Evolutionary conservation across 257 asterid genomes (phyloP), one percentile per base, ranked within the genome.

Genomic region (Solanum chmielewskii): DNA sequence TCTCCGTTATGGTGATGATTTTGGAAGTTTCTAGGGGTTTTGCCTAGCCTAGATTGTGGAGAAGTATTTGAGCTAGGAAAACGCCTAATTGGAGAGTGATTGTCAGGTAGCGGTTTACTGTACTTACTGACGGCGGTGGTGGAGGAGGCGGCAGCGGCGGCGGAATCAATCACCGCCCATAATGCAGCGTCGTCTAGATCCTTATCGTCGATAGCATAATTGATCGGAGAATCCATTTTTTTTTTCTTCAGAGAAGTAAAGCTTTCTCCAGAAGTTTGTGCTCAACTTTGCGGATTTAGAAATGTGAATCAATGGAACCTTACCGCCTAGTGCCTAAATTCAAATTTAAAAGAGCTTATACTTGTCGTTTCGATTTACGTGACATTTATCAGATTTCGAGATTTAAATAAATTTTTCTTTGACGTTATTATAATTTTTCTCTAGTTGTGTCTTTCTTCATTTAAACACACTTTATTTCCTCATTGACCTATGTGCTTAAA

Each of bases 111-210:
- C 4, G 89, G 42, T 74, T 86, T 52, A 47, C 95, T 95, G 45
- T 93, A 68, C 85, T 88, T 89, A 1, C 88, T 12, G 56, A 92
- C 29, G 2, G 59, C 7, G 52, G 91, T 11, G 71, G 91, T 7
- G 90, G 92, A 35, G 83, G 91, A 74, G 78, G 92, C 89, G 27
- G 98, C 95, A 13, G 98, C 98, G 77, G 97, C 98, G 83, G 98
- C 98, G 77, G 98, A 96, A 88, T 96, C 99, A 87, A 96, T 96
- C 42, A 93, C 96, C 5, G 99, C 98, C 99, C 99, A 96, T 83
- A 96, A 83, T 23, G 95, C 99, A 87, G 97, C 98, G 93, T 95
- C 98, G 92, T 97, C 98, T 60, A 97, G 93, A 80, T 95, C 98
- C 86, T 90, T 91, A 69, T 97, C 99, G 86, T 95, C 98, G 87